A percentile compares a stretch with the other conserved stretches of the same genome.
Conservation (phyloP, 2,329 filamentous ascomycete genomes). For the Aspergillus caelatus region DNA sequence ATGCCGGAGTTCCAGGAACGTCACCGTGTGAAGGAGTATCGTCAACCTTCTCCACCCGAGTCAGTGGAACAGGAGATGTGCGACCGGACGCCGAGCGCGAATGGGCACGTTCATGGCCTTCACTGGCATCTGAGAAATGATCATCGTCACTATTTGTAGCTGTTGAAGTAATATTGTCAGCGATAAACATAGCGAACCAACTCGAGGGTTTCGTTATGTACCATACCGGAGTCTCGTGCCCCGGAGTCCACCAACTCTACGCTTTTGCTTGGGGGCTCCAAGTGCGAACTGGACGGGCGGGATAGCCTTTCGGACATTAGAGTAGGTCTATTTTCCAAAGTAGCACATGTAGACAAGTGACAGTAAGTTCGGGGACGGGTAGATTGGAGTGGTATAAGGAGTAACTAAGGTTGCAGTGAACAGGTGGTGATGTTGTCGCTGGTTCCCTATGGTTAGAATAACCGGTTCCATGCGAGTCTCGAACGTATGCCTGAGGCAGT, state of each 20-base stretch:
- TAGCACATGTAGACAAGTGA: slow-evolving; percentile 25
- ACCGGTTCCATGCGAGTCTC: slow-evolving; percentile 37
- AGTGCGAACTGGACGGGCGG: slow-evolving; percentile 43
- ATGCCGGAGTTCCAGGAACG: slow-evolving; percentile 63
- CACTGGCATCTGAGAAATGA: slow-evolving; percentile 68
- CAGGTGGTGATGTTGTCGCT: slow-evolving; percentile 23
- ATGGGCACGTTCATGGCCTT: slow-evolving; percentile 50
- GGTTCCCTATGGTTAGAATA: slow-evolving; percentile 16
- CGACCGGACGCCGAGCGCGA: slow-evolving; percentile 44
- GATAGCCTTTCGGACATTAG: slow-evolving; percentile 42
- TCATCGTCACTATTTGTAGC: slow-evolving; percentile 60
- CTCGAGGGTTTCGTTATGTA: neutral
- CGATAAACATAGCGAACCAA: neutral
- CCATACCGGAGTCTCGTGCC: slow-evolving; percentile 57
- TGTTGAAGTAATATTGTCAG: slow-evolving; percentile 17
- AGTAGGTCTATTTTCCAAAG: slow-evolving; percentile 14
- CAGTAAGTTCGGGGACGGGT: neutral
- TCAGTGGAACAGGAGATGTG: slow-evolving; percentile 60
- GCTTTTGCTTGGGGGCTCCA: slow-evolving; percentile 59
- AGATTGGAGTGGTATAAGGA: neutral
- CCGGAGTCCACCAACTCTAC: slow-evolving; percentile 59
- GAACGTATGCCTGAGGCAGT: slow-evolving; percentile 30
- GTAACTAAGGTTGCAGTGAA: slow-evolving; percentile 4
- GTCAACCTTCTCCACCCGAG: slow-evolving; percentile 66
- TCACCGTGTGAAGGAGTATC: slow-evolving; percentile 62